Conservation (phyloP, 352 stramenopile genomes). For the Salisapilia sapeloensis region DNA sequence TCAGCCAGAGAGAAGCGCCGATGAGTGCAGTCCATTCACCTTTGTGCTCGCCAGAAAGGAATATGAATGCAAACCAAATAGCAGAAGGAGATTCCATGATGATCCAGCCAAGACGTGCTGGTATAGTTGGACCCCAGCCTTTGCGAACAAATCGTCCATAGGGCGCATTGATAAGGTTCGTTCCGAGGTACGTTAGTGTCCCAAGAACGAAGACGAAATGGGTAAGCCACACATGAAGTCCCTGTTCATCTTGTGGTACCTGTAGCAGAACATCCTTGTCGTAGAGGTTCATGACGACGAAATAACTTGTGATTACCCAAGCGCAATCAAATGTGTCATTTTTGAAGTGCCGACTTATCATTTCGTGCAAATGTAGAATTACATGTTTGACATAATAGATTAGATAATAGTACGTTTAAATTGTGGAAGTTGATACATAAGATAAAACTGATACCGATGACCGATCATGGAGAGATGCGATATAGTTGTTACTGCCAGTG, state of each 20-base stretch:
- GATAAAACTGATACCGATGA: too few species aligned
- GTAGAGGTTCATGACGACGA: too few species aligned
- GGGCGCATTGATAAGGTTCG: conserved; percentile 34
- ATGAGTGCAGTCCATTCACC: conserved; percentile 17
- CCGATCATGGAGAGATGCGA: too few species aligned
- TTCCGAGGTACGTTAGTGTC: conserved; percentile 23
- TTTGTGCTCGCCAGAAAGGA: conserved; percentile 18
- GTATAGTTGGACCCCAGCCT: conserved; percentile 36
- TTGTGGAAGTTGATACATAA: too few species aligned
- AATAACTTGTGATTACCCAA: too few species aligned
- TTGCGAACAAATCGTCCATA: conserved; percentile 35
- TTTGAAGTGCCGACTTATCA: too few species aligned
- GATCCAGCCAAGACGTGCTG: conserved; percentile 41
- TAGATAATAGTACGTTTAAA: too few species aligned
- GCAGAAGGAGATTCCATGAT: conserved; percentile 57
- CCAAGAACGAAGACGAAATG: conserved; percentile 31
- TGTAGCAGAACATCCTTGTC: too few species aligned
- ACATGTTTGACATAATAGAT: too few species aligned
- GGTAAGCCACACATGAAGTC: conserved; percentile 3
- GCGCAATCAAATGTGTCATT: too few species aligned
- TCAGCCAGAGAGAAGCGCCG: conserved; percentile 31
- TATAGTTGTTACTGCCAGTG: too few species aligned
- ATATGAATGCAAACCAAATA: conserved; percentile 37
- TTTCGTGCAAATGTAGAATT: too few species aligned
- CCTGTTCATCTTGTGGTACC: background rate